These are phyloP conservation scores for Hypoxylon sp. DNA, from an alignment of 2,329 filamentous ascomycete genomes.

Conservation along the genomic window DNA sequence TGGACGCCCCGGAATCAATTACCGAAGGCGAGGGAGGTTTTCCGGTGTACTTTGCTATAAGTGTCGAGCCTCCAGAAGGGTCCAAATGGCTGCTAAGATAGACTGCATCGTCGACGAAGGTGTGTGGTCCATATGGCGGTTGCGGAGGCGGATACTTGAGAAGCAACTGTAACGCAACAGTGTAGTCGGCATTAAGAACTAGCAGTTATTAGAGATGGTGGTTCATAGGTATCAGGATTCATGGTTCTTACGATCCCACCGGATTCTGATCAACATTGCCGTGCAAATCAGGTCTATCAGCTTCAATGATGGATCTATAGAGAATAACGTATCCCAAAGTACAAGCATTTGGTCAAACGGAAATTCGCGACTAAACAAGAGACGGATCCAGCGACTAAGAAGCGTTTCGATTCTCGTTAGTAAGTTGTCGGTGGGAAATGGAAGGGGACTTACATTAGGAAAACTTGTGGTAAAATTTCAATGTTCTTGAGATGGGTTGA, in stretches of 20 bases:
- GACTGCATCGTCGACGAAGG: constrained; percentile 88
- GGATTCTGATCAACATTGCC: constrained; percentile 91
- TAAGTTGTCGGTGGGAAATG: background rate
- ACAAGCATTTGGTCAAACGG: constrained; percentile 85
- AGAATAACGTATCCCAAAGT: constrained; percentile 93
- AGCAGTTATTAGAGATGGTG: constrained; percentile 45
- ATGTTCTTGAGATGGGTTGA: constrained; percentile 84
- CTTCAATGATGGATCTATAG: constrained; percentile 83
- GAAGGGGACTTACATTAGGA: constrained; percentile 78
- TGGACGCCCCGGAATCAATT: constrained; percentile 51
- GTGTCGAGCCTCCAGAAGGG: constrained; percentile 71
- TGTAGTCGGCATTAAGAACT: constrained; percentile 92
- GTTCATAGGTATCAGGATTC: background rate
- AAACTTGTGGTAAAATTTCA: constrained; percentile 96
- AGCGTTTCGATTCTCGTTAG: constrained; percentile 22
- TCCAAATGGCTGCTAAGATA: constrained; percentile 78
- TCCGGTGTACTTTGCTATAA: constrained; percentile 80
- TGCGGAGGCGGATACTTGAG: constrained; percentile 84
- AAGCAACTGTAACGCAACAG: constrained; percentile 83
- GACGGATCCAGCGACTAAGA: constrained; percentile 87
- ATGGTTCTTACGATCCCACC: constrained; percentile 82
- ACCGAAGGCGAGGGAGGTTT: constrained; percentile 60
- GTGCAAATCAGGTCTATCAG: constrained; percentile 93
- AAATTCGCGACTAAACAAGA: constrained; percentile 94
- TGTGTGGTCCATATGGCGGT: constrained; percentile 76